phyloP scores from a whole-genome alignment of 2,329 filamentous ascomycete species.

The Fusarium pseudonygamai region DNA sequence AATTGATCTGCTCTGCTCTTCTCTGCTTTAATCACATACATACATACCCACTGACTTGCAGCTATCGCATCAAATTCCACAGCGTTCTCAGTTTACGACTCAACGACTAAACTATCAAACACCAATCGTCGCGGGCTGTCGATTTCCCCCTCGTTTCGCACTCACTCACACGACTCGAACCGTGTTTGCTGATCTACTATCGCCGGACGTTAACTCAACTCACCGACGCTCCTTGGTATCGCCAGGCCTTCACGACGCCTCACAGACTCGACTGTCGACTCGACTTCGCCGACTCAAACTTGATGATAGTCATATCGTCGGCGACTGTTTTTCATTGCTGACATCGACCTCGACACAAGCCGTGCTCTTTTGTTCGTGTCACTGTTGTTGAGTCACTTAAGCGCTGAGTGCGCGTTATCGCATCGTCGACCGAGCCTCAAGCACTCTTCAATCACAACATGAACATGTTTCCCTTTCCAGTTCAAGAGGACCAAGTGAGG shows the following conservation, averaged over 20 bases:
- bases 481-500: slow-evolving; percentile 49
- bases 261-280: slow-evolving; percentile 2
- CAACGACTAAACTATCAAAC: slow-evolving; percentile 22
- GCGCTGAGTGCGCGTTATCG: slow-evolving; percentile 42
- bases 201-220: slow-evolving; percentile 10
- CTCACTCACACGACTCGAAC: slow-evolving; percentile 8
- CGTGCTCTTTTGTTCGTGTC: slow-evolving; percentile 2
- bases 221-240: slow-evolving; percentile 28
- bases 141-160: slow-evolving; percentile 39
- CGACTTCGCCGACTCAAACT: background rate
- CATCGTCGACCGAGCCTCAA: slow-evolving; percentile 22
- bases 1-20: slow-evolving; percentile 25
- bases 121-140: slow-evolving; percentile 43
- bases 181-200: slow-evolving; percentile 14
- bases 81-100: slow-evolving; percentile 25
- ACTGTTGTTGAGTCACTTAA: slow-evolving; percentile 8
- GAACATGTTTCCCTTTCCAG: slow-evolving; percentile 49
- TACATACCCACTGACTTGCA: slow-evolving; percentile 14
- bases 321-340: slow-evolving; percentile 24
- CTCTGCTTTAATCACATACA: slow-evolving; percentile 26
- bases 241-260: slow-evolving; percentile 10
- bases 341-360: slow-evolving; percentile 7
- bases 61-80: slow-evolving; percentile 16
- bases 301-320: slow-evolving; percentile 23
- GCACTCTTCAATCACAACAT: slow-evolving; percentile 14